These are phyloP conservation scores for Hibiscus syriacus DNA, from an alignment of 345 rosid genomes.

Conservation along the genomic window DNA sequence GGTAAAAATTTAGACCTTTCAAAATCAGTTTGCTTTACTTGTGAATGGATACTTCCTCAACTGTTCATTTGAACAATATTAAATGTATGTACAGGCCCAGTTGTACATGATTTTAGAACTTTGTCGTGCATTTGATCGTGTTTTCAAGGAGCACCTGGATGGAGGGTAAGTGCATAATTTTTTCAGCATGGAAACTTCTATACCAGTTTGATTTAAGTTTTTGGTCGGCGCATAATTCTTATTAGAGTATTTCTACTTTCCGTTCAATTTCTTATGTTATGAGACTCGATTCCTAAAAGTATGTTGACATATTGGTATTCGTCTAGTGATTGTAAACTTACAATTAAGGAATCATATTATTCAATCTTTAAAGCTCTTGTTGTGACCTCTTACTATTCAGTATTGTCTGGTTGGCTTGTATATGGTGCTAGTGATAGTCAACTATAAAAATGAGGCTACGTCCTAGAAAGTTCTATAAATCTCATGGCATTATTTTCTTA, in stretches of 20 bases:
- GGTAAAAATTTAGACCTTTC: constrained; percentile 41
- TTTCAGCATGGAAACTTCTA: constrained; percentile 8
- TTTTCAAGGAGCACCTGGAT: constrained; percentile 96
- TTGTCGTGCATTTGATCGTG: constrained; percentile 96
- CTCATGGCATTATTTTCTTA: neutral
- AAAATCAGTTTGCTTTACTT: constrained; percentile 4
- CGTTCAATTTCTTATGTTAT: neutral
- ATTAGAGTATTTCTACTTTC: neutral
- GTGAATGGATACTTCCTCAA: constrained; percentile 10
- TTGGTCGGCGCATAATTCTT: neutral
- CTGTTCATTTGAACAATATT: constrained; percentile 12
- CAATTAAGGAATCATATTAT: neutral
- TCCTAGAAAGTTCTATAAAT: neutral
- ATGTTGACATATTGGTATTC: neutral
- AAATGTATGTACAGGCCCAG: constrained; percentile 59
- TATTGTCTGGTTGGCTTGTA: neutral
- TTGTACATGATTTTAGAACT: constrained; percentile 89
- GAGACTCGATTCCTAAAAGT: neutral
- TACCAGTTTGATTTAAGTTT: constrained; percentile 2
- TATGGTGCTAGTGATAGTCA: neutral
- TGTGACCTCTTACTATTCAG: neutral
- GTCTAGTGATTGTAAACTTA: neutral
- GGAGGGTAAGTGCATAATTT: constrained; percentile 63
- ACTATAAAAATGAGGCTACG: neutral
- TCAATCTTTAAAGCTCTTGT: neutral